Percentiles rank a stretch among this genome's conserved stretches.
Evolutionary conservation across 176 grass and related monocot genomes (phyloP).

Genomic region (Panicum miliaceum): DNA sequence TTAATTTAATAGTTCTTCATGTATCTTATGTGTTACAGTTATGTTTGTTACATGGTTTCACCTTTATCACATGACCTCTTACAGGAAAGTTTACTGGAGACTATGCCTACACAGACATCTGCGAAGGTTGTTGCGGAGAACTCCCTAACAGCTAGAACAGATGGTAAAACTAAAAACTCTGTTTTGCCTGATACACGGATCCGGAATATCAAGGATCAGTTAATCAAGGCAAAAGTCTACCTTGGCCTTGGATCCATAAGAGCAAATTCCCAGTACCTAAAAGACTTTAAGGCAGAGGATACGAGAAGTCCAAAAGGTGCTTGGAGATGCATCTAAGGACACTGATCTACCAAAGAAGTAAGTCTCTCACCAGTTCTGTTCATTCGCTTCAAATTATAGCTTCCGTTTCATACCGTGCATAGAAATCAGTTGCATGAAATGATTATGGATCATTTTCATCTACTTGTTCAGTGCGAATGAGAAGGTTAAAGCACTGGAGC

Average conservation of each 20-base stretch:
- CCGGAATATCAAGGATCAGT: constrained; percentile 81
- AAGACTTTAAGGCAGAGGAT: constrained; percentile 71
- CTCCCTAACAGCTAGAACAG: constrained; percentile 9
- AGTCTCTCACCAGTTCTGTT: constrained; percentile 17
- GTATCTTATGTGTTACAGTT: neutral
- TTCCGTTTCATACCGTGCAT: neutral
- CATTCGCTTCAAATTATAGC: constrained; percentile 29
- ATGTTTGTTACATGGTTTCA: constrained; percentile 9
- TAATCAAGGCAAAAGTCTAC: constrained; percentile 94
- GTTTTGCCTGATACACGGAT: constrained; percentile 54
- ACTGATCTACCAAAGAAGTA: constrained; percentile 84
- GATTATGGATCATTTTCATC: constrained; percentile 44
- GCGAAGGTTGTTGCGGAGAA: constrained; percentile 27
- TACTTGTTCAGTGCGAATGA: constrained; percentile 69
- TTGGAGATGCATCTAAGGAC: constrained; percentile 88
- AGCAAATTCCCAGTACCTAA: constrained; percentile 70
- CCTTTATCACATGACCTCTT: constrained; percentile 30
- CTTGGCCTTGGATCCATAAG: constrained; percentile 71
- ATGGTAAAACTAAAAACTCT: constrained; percentile 20
- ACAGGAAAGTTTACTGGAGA: constrained; percentile 39
- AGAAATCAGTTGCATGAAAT: neutral
- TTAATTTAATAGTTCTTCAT: neutral
- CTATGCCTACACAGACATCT: constrained; percentile 34
- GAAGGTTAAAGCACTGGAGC: constrained; percentile 80
- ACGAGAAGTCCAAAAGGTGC: constrained; percentile 76